These are phyloP conservation scores for Huntiella bhutanensis DNA, from an alignment of 2,329 filamentous ascomycete genomes.

Conservation along the genomic window DNA sequence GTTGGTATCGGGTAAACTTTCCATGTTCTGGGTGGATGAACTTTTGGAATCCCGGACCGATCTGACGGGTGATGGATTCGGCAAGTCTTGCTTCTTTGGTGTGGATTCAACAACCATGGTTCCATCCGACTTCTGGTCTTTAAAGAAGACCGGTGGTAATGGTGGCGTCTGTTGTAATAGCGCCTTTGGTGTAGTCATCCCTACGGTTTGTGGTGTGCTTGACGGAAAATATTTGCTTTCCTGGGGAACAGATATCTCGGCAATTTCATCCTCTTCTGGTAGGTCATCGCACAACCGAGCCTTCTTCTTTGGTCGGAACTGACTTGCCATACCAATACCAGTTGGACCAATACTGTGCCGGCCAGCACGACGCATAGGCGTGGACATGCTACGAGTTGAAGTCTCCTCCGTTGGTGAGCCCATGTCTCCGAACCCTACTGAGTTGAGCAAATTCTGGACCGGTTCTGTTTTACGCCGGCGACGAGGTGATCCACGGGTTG, in stretches of 20 bases:
- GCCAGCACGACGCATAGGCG: conserved; percentile 2
- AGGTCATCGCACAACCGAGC: conserved; percentile 30
- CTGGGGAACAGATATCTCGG: conserved; percentile 17
- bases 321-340: conserved; percentile 4
- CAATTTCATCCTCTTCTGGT: conserved; percentile 16
- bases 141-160: background rate
- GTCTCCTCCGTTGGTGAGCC: background rate
- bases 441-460: conserved; percentile 24
- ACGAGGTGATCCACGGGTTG: conserved; percentile 18
- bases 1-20: conserved; percentile 31
- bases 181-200: background rate
- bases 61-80: background rate
- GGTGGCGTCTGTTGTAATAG: background rate
- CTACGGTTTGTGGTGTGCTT: conserved; percentile 12
- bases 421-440: conserved; percentile 1
- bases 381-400: conserved; percentile 11
- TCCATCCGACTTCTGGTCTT: background rate
- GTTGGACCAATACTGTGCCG: conserved; percentile 14
- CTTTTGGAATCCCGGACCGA: conserved; percentile 6
- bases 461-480: conserved; percentile 35
- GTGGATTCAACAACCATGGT: conserved; percentile 8
- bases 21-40: conserved; percentile 30
- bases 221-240: conserved; percentile 35
- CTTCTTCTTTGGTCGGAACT: conserved; percentile 33
- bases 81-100: conserved; percentile 10